Percentiles rank a stretch among this genome's conserved stretches.
Conservation (phyloP, 2,329 filamentous ascomycete genomes). For the Leptoxyphium fumago region DNA sequence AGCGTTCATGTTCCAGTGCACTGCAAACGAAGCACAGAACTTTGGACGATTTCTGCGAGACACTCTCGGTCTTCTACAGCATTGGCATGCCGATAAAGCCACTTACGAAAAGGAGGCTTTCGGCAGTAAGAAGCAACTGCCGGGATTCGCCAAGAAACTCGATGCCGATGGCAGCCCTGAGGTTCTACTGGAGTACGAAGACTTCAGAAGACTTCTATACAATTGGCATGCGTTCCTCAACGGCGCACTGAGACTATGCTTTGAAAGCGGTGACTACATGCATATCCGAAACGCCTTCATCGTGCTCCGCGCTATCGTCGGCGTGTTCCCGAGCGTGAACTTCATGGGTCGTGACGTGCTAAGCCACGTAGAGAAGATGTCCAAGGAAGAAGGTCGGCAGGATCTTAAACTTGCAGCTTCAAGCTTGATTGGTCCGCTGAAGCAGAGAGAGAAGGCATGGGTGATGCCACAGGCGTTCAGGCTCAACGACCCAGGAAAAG, state of each 20-base stretch:
- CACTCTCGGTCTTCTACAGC: conserved; percentile 60
- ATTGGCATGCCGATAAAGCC: conserved; percentile 68
- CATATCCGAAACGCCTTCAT: conserved; percentile 93
- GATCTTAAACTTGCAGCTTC: conserved; percentile 62
- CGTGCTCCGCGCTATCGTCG: conserved; percentile 64
- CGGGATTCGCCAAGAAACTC: conserved; percentile 65
- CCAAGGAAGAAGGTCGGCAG: conserved; percentile 47
- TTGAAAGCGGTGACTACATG: conserved; percentile 83
- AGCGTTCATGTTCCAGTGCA: conserved; percentile 75
- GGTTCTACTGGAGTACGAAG: conserved; percentile 64
- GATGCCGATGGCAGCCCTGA: conserved; percentile 41
- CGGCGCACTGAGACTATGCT: conserved; percentile 63
- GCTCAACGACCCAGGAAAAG: conserved; percentile 14
- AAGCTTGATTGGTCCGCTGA: conserved; percentile 55
- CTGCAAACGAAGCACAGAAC: conserved; percentile 80
- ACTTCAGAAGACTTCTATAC: conserved; percentile 72
- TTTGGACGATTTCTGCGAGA: conserved; percentile 83
- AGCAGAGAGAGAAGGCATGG: conserved; percentile 53
- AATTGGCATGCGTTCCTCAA: conserved; percentile 82
- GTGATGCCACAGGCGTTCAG: conserved; percentile 60
- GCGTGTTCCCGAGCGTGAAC: conserved; percentile 76
- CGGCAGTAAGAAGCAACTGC: conserved; percentile 47
- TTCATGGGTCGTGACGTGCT: conserved; percentile 65
- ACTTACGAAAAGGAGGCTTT: conserved; percentile 73
- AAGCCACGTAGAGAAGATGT: conserved; percentile 48